Evolutionary conservation across 768 basidiomycete genomes (phyloP).

Genomic region (Tricholoma sp.): DNA sequence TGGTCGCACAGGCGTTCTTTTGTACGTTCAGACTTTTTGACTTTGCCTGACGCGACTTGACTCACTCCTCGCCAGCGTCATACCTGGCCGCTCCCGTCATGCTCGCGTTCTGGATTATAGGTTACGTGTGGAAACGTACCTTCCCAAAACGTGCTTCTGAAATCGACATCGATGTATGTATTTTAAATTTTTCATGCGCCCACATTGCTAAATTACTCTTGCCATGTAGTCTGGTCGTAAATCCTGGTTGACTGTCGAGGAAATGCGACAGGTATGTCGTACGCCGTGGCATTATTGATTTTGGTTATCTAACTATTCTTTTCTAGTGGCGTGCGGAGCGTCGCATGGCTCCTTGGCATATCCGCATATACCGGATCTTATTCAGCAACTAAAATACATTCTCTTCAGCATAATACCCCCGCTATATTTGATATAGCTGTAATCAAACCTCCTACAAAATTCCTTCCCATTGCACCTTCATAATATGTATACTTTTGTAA

Average conservation of each 20-base stretch:
- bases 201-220: background rate
- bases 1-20: constrained; percentile 34
- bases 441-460: no score
- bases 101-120: constrained; percentile 33
- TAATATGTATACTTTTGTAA: no score
- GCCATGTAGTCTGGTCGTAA: constrained; percentile 33
- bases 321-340: constrained; percentile 35
- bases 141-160: constrained; percentile 30
- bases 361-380: constrained; percentile 33
- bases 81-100: constrained; percentile 38
- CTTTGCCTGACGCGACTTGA: background rate
- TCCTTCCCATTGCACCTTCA: no score
- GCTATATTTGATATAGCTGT: no score
- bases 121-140: constrained; percentile 36
- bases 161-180: constrained; percentile 36
- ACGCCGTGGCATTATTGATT: background rate
- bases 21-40: constrained; percentile 16
- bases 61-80: constrained; percentile 16
- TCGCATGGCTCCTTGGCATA: constrained; percentile 26
- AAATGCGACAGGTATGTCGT: constrained; percentile 34
- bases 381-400: constrained; percentile 29
- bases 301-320: background rate
- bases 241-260: constrained; percentile 40
- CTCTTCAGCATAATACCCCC: background rate
- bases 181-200: background rate